Evolutionary conservation across 2,329 filamentous ascomycete genomes (phyloP), one percentile per base, ranked within the genome.

Genomic region (Fusarium robinianum): DNA sequence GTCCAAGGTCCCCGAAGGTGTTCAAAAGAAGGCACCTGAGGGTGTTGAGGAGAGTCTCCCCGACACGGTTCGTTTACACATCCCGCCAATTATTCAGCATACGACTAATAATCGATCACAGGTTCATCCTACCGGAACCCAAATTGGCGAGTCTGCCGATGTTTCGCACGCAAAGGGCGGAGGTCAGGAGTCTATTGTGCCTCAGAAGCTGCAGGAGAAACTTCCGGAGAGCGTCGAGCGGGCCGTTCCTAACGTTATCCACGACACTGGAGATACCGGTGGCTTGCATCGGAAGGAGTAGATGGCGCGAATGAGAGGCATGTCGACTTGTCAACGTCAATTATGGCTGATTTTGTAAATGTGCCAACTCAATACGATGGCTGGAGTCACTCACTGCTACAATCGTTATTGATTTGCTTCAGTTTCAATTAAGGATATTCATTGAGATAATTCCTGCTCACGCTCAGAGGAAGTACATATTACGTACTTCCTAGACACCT

Each of bases 171-270:
- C 56, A 2, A 58, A 58, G 21, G 46, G 41, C 2, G 47, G 41
- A 5, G 45, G 53, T 0, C 25, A 48, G 2, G 48, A 51, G 8
- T 63, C 60, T 3, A 41, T 57, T 0, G 29, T 62, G 7, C 57
- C 60, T 2, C 36, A 55, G 31, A 61, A 61, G 27, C 8, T 54
- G 0, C 60, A 63, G 34, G 50, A 63, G 42, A 52, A 38, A 12
- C 12, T 63, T 3, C 55, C 60, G 1, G 55, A 62, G 29, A 43
- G 48, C 3, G 15, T 62, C 7, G 54, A 60, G 25, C 31, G 50
- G 9, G 60, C 53, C 2, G 43, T 51, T 0, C 57, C 57, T 1
- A 62, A 54, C 11, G 44, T 26, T 0, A 46, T 63, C 4, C 55
- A 58, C 9, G 42, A 63, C 3, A 61, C 58, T 9, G 59, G 41